Evolutionary conservation across 2,329 filamentous ascomycete genomes (phyloP).

Genomic region (Seiridium cupressi): DNA sequence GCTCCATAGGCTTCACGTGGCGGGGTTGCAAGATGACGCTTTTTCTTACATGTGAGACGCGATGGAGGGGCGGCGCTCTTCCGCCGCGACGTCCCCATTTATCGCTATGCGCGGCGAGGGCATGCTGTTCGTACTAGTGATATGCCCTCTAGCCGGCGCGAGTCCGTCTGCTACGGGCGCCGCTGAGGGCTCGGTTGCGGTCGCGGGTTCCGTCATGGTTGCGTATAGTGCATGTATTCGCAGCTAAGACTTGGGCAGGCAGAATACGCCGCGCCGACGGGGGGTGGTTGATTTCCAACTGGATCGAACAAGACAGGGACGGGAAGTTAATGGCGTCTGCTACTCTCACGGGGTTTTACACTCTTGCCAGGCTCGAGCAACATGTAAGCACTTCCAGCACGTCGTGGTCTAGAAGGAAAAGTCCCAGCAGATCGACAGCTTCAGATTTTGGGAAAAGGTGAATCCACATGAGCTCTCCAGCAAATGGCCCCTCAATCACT

Average conservation of each 20-base stretch:
- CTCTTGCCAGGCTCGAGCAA: too few species aligned
- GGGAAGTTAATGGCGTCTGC: too few species aligned
- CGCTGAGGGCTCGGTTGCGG: constrained; percentile 11
- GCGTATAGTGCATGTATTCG: not conserved
- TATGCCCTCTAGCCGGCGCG: not conserved
- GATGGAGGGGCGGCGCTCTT: constrained; percentile 28
- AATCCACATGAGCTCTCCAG: not conserved
- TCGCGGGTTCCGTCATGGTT: constrained; percentile 19
- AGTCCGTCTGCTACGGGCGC: not conserved
- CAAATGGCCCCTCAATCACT: too few species aligned
- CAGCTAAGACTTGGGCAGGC: not conserved
- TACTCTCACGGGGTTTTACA: too few species aligned
- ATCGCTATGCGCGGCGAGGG: constrained; percentile 38
- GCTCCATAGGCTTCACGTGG: not conserved
- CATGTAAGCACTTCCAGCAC: too few species aligned
- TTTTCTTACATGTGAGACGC: constrained; percentile 40
- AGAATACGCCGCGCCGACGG: not conserved
- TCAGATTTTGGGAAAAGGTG: constrained; percentile 7
- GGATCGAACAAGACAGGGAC: too few species aligned
- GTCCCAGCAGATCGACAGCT: not conserved
- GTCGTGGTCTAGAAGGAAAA: not conserved
- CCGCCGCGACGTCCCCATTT: constrained; percentile 29
- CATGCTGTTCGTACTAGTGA: constrained; percentile 18
- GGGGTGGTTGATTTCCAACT: too few species aligned
- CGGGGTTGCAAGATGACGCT: not conserved